Base-by-base conservation (phyloP, 2,329 filamentous ascomycete species). In the Sporothrix curviconia region DNA sequence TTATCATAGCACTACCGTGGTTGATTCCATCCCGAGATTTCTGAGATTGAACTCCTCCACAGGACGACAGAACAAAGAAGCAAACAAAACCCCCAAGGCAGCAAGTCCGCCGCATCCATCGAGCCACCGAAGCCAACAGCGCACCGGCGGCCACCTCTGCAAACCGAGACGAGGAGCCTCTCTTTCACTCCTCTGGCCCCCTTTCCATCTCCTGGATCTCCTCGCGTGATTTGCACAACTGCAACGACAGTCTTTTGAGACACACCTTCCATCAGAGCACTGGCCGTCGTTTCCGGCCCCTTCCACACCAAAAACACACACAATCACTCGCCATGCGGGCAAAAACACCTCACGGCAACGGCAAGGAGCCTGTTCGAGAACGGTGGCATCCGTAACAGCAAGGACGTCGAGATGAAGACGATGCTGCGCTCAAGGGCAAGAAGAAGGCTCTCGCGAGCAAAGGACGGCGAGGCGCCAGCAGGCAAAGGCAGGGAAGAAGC, bases 401-500 rank as follows among this genome's bases (percentile, higher is more conserved):
- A 87, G 66, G 86, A 90, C 70, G 79, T 84, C 66, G 85, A 89
- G 68, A 87, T 86, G 82, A 85, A 82, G 78, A 80, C 70, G 65
- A 68, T 70, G 69, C 71, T 19, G 74, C 75, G 67, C 74, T 79
- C 66, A 88, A 87, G 76, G 74, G 76, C 67, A 86, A 85, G 74
- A 60, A 86, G 76, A 84, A 84, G 74, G 85, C 83, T 72, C 83
- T 89, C 66, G 84, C 79, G 66, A 85, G 84, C 72, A 84, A n/a
- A 90, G 67, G 85, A 80, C 67, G 86, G 89, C 66, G 86, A 90
- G 66, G 86, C 90, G 44, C 86, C 87, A 56, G 86, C 85, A 58
- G 82, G 85, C 49, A 60, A 60, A 49, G 52, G 39, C 1, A 40
- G 55, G 28, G 15, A 55, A 36, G 42, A 32, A 47, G 46, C 63